These are phyloP conservation scores for Arxiozyma heterogenica DNA, from an alignment of 1,139 yeast species.

Conservation along the genomic window DNA sequence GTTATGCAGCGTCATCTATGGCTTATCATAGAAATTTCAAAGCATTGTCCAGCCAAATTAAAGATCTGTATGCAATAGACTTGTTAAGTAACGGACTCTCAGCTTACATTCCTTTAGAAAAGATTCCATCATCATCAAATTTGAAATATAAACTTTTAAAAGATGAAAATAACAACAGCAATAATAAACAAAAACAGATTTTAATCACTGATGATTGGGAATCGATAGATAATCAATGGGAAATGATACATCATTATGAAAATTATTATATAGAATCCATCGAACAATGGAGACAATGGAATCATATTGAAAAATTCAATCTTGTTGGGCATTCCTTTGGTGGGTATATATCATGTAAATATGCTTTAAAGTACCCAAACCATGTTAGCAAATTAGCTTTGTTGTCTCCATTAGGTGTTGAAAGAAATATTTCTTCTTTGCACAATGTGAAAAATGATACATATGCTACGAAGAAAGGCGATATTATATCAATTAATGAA, in stretches of 20 bases:
- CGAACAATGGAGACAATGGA: conserved; percentile 70
- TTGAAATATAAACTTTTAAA: conserved; percentile 2
- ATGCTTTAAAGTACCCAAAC: conserved; percentile 65
- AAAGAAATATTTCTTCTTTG: conserved; percentile 56
- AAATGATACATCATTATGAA: conserved; percentile 39
- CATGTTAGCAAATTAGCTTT: conserved; percentile 57
- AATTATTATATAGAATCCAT: conserved; percentile 69
- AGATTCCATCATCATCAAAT: neutral
- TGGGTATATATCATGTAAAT: conserved; percentile 74
- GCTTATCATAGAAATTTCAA: conserved; percentile 74
- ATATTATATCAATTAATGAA: conserved; percentile 11
- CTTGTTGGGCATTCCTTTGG: conserved; percentile 91
- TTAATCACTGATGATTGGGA: neutral
- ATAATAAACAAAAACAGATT: neutral
- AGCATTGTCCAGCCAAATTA: conserved; percentile 37
- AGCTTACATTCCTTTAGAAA: conserved; percentile 14
- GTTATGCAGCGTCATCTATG: conserved; percentile 85
- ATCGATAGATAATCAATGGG: neutral
- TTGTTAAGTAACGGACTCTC: conserved; percentile 68
- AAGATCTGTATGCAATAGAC: conserved; percentile 65
- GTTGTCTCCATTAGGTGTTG: conserved; percentile 88
- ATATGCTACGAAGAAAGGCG: conserved; percentile 15
- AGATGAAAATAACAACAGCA: neutral
- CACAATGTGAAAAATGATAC: conserved; percentile 30
- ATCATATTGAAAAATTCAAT: conserved; percentile 51